Evolutionary conservation across 106 monocot species (phyloP).

Genomic region (Gastrodia elata): DNA sequence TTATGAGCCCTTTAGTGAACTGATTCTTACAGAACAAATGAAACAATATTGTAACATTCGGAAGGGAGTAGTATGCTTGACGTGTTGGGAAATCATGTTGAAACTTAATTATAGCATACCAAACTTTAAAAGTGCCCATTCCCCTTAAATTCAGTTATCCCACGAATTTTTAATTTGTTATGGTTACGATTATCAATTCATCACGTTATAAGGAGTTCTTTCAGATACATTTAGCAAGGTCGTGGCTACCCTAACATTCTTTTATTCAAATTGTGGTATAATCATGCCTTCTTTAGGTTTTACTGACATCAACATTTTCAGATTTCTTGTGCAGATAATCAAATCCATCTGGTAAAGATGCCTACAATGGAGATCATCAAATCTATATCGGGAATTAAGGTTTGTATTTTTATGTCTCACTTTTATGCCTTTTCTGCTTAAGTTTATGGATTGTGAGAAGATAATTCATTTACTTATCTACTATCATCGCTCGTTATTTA

Average conservation of each 20-base stretch:
- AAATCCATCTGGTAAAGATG: constrained; percentile 81
- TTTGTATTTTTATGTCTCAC: constrained; percentile 21
- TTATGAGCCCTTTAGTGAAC: neutral
- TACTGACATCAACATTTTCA: constrained; percentile 33
- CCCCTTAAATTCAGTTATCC: neutral
- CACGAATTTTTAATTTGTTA: neutral
- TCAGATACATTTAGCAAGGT: neutral
- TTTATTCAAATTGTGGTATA: neutral
- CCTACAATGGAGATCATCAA: constrained; percentile 70
- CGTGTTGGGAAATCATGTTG: neutral
- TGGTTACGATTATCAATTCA: neutral
- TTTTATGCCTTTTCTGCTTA: neutral
- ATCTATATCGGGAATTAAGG: constrained; percentile 93
- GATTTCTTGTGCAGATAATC: constrained; percentile 88
- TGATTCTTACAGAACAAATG: neutral
- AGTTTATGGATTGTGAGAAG: neutral
- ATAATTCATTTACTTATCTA: neutral
- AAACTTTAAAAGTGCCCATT: neutral
- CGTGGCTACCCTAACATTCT: neutral
- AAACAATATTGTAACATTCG: neutral
- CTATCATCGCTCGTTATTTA: neutral
- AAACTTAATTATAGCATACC: neutral
- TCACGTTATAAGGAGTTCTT: neutral
- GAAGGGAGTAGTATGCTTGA: neutral
- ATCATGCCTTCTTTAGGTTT: neutral